These are phyloP conservation scores for Solanum chiquidenum DNA, from an alignment of 257 asterid species.

Conservation along the genomic window DNA sequence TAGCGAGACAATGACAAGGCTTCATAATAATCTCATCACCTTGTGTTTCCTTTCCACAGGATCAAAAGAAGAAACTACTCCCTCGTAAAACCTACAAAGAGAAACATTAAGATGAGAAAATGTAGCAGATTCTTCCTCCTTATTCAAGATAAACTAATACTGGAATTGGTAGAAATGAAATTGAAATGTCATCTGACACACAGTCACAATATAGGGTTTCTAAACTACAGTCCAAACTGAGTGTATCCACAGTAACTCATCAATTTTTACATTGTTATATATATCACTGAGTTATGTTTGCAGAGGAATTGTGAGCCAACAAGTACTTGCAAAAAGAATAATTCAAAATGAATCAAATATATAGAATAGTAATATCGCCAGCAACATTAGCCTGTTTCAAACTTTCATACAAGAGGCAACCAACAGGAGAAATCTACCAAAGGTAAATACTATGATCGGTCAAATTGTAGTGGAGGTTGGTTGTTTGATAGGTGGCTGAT, in stretches of 20 bases:
- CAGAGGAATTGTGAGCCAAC: neutral
- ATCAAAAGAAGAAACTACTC: constrained; percentile 31
- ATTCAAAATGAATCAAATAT: neutral
- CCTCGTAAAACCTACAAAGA: constrained; percentile 43
- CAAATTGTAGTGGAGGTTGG: neutral
- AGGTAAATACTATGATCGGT: neutral
- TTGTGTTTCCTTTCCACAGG: constrained; percentile 31
- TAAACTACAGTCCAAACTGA: neutral
- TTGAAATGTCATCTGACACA: neutral
- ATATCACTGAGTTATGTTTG: neutral
- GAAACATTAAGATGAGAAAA: constrained; percentile 9
- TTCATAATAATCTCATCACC: constrained; percentile 15
- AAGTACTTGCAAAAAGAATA: neutral
- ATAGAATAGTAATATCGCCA: neutral
- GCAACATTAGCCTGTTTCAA: neutral
- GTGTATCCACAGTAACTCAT: neutral
- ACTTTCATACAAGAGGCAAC: neutral
- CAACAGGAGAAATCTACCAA: neutral
- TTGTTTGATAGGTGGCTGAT: neutral
- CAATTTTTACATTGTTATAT: neutral
- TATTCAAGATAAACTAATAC: no score
- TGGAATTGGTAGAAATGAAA: no score
- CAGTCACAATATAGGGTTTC: neutral
- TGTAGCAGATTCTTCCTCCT: neutral
- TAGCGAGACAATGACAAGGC: neutral